Conservation (phyloP, 352 stramenopile species). For the Globisporangium alternatum region DNA sequence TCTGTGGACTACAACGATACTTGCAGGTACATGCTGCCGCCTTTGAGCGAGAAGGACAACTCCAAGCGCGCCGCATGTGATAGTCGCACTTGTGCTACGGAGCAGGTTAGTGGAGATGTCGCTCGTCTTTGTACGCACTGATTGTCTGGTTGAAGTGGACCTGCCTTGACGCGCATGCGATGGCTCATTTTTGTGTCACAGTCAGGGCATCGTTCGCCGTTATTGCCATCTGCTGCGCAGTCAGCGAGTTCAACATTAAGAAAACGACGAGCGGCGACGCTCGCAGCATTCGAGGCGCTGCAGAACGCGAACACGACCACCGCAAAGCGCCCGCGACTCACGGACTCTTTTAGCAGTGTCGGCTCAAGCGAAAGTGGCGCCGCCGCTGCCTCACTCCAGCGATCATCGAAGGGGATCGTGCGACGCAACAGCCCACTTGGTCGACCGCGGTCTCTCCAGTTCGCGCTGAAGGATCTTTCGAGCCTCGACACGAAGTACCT, state of each 20-base stretch:
- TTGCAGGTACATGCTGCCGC: not conserved
- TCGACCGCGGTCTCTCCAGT: conserved; percentile 34
- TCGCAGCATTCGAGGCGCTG: not conserved
- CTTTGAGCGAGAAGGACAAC: not conserved
- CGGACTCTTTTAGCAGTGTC: not conserved
- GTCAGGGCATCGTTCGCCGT: not conserved
- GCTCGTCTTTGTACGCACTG: not conserved
- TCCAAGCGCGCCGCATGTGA: not conserved
- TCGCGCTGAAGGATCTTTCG: conserved; percentile 29
- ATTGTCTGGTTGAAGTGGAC: not conserved
- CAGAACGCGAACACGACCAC: not conserved
- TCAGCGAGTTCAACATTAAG: not conserved
- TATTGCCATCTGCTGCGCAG: not conserved
- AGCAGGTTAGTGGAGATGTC: not conserved
- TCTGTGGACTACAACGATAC: not conserved
- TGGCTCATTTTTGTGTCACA: conserved; percentile 6
- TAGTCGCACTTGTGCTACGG: not conserved
- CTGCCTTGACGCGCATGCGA: not conserved
- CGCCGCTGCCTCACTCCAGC: not conserved
- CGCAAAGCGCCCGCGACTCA: not conserved
- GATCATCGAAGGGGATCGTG: not conserved
- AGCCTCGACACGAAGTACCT: conserved; percentile 34
- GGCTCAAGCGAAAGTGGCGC: not conserved
- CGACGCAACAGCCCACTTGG: not conserved
- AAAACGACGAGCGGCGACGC: conserved; percentile 1